Percentiles rank a stretch among this genome's conserved stretches.
Evolutionary conservation across 202 grass and related monocot species (phyloP).

Genomic region (Zoysia matrella): DNA sequence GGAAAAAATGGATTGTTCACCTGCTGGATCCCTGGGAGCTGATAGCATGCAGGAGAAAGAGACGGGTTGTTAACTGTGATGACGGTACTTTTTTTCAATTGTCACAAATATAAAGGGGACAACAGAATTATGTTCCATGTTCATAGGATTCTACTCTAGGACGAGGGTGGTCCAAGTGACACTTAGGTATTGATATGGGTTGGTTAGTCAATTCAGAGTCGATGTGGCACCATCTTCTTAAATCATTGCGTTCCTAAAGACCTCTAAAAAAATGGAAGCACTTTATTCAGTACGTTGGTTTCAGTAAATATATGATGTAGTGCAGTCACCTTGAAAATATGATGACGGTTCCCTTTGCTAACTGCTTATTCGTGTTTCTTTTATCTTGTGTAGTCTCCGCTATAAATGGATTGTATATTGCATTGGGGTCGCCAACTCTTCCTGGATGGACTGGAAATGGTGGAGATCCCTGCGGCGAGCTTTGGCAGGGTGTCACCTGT

Average conservation of each 20-base stretch:
- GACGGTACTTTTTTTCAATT: not conserved
- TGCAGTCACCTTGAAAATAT: not conserved
- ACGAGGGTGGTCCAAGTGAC: conserved; percentile 4
- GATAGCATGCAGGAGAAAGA: conserved; percentile 3
- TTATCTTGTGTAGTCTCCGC: conserved; percentile 61
- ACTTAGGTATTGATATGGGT: not conserved
- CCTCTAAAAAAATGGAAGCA: not conserved
- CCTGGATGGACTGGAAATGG: conserved; percentile 84
- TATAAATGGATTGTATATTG: conserved; percentile 77
- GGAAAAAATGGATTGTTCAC: conserved; percentile 20
- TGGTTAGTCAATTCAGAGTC: conserved; percentile 3
- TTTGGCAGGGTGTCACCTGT: conserved; percentile 86
- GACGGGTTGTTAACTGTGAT: conserved; percentile 5
- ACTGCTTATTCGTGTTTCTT: conserved; percentile 19
- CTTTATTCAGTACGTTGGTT: not conserved
- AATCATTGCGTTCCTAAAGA: not conserved
- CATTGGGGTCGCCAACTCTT: conserved; percentile 73
- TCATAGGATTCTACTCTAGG: conserved; percentile 15
- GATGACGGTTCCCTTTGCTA: not conserved
- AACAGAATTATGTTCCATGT: not conserved
- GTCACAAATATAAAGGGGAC: not conserved
- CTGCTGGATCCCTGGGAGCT: not conserved
- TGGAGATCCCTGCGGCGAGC: conserved; percentile 78
- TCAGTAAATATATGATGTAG: conserved; percentile 20
- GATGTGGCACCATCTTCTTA: not conserved